Evolutionary conservation across 805 yeast genomes (phyloP).

Genomic region (Myxozyma udenii): DNA sequence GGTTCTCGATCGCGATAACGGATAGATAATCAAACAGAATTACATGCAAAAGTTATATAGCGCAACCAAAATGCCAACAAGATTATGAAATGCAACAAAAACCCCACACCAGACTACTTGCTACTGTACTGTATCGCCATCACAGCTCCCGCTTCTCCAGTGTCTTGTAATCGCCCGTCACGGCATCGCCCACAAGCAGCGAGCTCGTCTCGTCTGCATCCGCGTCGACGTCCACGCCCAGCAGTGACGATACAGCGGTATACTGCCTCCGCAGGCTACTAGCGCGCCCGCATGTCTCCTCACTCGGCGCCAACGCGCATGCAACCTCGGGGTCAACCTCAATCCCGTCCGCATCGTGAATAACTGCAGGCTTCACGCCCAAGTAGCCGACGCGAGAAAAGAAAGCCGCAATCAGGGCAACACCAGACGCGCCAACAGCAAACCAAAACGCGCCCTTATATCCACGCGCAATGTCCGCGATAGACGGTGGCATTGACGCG

Average conservation of each 20-base stretch:
- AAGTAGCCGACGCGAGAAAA: slow-evolving; percentile 41
- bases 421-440: slow-evolving; percentile 39
- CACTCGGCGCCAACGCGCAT: slow-evolving; percentile 10
- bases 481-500: neutral
- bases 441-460: slow-evolving; percentile 30
- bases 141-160: neutral
- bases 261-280: neutral
- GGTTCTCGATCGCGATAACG: no score
- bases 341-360: neutral
- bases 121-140: no score
- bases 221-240: slow-evolving; percentile 8
- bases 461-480: slow-evolving; percentile 11
- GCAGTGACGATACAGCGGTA: neutral
- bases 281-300: slow-evolving; percentile 6
- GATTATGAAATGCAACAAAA: no score
- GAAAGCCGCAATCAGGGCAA: slow-evolving; percentile 34
- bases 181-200: neutral
- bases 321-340: slow-evolving; percentile 7
- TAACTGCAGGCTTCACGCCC: slow-evolving; percentile 4
- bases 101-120: no score
- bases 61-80: no score
- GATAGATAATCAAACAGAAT: no score
- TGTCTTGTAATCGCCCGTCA: neutral
- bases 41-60: no score
- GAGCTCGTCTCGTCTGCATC: slow-evolving; percentile 10